Conservation (phyloP, 495 filamentous ascomycete species). For the Xylaria palmicola region DNA sequence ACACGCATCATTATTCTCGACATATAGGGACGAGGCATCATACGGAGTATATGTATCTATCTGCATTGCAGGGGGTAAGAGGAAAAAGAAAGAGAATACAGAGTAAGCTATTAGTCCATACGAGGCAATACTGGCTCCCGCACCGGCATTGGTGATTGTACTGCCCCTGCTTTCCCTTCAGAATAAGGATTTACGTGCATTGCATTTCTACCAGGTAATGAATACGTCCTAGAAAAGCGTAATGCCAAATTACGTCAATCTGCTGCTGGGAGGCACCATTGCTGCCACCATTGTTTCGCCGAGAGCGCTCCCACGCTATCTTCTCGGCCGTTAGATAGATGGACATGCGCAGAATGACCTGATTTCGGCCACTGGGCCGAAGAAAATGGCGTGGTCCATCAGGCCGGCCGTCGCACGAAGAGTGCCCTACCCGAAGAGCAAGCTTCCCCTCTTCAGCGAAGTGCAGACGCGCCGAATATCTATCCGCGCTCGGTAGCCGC, state of each 20-base stretch:
- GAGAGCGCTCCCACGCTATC: conserved; percentile 1
- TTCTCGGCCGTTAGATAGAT: conserved; percentile 18
- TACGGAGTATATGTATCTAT: too few relatives aligned
- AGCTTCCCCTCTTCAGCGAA: conserved; percentile 8
- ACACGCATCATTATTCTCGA: too few relatives aligned
- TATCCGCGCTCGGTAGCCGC: conserved; percentile 2
- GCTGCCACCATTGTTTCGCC: conserved; percentile 6
- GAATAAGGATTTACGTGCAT: too few relatives aligned
- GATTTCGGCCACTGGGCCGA: conserved; percentile 14
- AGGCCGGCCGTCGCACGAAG: conserved; percentile 9
- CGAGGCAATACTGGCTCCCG: too few relatives aligned
- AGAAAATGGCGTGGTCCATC: conserved; percentile 17
- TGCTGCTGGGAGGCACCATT: background rate
- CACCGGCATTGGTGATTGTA: too few relatives aligned
- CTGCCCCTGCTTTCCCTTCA: too few relatives aligned
- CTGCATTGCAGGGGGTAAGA: too few relatives aligned
- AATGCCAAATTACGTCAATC: conserved; percentile 5
- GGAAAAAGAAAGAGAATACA: too few relatives aligned
- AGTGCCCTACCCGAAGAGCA: conserved; percentile 16
- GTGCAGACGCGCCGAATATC: conserved; percentile 7
- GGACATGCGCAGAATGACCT: conserved; percentile 16
- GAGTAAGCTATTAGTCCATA: too few relatives aligned
- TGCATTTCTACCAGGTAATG: background rate
- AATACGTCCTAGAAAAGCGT: background rate
- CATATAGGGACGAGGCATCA: too few relatives aligned